These are phyloP conservation scores for Suillus clintonianus DNA, from an alignment of 768 basidiomycete species.

Conservation along the genomic window DNA sequence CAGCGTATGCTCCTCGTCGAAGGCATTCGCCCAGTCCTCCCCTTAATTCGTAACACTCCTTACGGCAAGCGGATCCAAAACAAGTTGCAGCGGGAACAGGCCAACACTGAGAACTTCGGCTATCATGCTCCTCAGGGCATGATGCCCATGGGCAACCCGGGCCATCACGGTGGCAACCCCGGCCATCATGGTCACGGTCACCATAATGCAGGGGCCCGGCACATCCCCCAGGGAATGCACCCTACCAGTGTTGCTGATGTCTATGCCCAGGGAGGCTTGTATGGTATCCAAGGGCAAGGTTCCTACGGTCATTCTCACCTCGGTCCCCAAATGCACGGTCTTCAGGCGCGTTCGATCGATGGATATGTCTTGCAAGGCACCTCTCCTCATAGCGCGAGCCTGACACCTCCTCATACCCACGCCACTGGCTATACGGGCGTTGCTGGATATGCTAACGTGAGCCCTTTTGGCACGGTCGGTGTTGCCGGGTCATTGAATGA, in stretches of 20 bases:
- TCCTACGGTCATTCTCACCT: constrained; percentile 62
- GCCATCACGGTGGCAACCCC: constrained; percentile 36
- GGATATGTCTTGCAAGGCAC: constrained; percentile 79
- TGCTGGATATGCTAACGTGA: constrained; percentile 54
- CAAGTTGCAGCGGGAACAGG: constrained; percentile 93
- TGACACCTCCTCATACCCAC: constrained; percentile 61
- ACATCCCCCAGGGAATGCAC: constrained; percentile 55
- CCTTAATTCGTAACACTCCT: constrained; percentile 97
- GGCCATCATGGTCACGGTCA: constrained; percentile 36
- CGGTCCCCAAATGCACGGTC: constrained; percentile 53
- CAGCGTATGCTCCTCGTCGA: constrained; percentile 94
- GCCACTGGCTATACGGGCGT: constrained; percentile 57
- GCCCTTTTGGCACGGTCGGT: constrained; percentile 48
- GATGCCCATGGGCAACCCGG: constrained; percentile 51
- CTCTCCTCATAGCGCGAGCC: constrained; percentile 62
- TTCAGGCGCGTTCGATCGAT: constrained; percentile 77
- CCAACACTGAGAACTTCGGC: constrained; percentile 61
- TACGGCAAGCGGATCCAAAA: constrained; percentile 99
- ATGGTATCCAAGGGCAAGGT: constrained; percentile 57
- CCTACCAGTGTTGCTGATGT: constrained; percentile 62
- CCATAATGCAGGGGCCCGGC: constrained; percentile 49
- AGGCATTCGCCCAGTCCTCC: constrained; percentile 97
- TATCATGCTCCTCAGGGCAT: constrained; percentile 64
- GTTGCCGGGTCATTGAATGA: constrained; percentile 61
- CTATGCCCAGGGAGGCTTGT: constrained; percentile 65